phyloP scores from a whole-genome alignment of 345 rosid species.

The Aegle marmelos region DNA sequence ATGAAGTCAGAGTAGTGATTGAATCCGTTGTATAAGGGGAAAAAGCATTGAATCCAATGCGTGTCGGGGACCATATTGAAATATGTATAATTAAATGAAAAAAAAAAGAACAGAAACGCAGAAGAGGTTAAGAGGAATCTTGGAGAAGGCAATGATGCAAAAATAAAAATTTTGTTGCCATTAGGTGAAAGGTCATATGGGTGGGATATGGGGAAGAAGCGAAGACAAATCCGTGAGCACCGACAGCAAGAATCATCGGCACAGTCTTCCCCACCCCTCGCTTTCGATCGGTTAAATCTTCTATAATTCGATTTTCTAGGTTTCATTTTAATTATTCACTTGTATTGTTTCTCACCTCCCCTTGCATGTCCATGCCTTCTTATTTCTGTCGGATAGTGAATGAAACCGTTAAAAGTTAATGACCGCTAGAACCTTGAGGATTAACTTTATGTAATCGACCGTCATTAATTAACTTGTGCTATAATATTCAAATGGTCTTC shows the following conservation, averaged over 20 bases:
- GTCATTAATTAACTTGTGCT: neutral
- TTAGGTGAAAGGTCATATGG: conserved; percentile 11
- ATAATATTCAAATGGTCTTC: too few species aligned
- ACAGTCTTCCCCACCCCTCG: conserved; percentile 23
- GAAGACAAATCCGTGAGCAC: conserved; percentile 38
- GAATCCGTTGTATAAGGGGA: neutral
- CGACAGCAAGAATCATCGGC: conserved; percentile 43
- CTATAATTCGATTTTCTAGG: conserved; percentile 6
- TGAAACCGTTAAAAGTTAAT: neutral
- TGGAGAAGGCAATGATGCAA: conserved; percentile 18
- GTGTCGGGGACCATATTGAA: conserved; percentile 4
- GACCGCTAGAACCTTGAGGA: neutral
- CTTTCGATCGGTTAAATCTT: neutral
- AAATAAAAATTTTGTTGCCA: conserved; percentile 24
- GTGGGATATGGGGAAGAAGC: conserved; percentile 16
- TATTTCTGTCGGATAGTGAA: neutral
- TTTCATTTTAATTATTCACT: neutral
- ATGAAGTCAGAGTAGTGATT: neutral
- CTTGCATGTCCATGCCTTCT: neutral
- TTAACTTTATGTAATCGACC: neutral
- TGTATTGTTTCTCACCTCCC: neutral
- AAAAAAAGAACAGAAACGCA: neutral
- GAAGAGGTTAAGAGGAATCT: conserved; percentile 30
- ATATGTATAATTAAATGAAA: neutral
- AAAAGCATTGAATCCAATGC: conserved; percentile 23